Percentiles rank a stretch among this genome's conserved stretches.
Evolutionary conservation across 768 basidiomycete species (phyloP).

Genomic region (Stropharia rugosoannulata): DNA sequence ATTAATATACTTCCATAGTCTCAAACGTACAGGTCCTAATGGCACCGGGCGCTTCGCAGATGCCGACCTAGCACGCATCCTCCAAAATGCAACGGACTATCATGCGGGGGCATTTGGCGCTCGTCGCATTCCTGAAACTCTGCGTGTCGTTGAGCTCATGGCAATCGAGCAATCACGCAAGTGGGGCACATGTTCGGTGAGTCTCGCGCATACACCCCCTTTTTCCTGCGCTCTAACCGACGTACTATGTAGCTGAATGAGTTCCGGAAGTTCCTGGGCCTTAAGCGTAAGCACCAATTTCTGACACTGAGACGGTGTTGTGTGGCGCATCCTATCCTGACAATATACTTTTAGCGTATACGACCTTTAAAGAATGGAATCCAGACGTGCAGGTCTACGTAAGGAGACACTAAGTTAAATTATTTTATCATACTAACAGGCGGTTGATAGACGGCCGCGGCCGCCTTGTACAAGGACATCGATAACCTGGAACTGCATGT

Average conservation of each 20-base stretch:
- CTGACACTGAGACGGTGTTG: not conserved
- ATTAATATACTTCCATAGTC: slow-evolving; percentile 25
- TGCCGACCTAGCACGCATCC: slow-evolving; percentile 56
- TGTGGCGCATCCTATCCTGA: not conserved
- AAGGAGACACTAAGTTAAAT: slow-evolving; percentile 16
- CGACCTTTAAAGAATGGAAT: slow-evolving; percentile 73
- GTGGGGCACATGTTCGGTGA: slow-evolving; percentile 74
- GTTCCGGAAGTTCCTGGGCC: slow-evolving; percentile 68
- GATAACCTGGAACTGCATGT: slow-evolving; percentile 82
- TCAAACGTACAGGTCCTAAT: slow-evolving; percentile 39
- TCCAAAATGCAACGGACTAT: slow-evolving; percentile 60
- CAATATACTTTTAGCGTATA: slow-evolving; percentile 46
- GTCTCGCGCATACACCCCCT: slow-evolving; percentile 11
- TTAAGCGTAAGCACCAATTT: slow-evolving; percentile 50
- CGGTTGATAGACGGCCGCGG: slow-evolving; percentile 52
- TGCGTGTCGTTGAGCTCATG: slow-evolving; percentile 69
- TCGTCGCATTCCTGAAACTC: slow-evolving; percentile 62
- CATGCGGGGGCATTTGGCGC: slow-evolving; percentile 67
- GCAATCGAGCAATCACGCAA: slow-evolving; percentile 63
- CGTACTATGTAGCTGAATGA: slow-evolving; percentile 54
- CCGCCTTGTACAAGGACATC: slow-evolving; percentile 65
- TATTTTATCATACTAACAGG: not conserved
- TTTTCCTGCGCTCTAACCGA: not conserved
- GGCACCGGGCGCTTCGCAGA: slow-evolving; percentile 59
- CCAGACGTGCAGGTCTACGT: slow-evolving; percentile 55